Base-by-base conservation (phyloP, 768 basidiomycete species). In the Trametes villosa region DNA sequence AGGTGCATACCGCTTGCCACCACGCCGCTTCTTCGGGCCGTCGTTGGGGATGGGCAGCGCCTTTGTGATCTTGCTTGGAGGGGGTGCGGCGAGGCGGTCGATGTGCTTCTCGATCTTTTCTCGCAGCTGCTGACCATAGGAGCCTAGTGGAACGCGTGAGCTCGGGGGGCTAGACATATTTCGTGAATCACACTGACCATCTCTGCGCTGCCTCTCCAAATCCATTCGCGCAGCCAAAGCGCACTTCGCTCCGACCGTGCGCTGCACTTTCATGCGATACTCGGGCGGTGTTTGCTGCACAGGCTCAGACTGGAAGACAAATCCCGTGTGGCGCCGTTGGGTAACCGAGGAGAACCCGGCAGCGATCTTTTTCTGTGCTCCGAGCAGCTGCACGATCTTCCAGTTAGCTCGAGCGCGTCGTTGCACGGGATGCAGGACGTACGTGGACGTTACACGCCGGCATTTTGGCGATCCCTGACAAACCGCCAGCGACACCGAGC, bases 391-490 rank as follows among this genome's bases (percentile, higher is more conserved):
- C 17, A 22, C 48, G 15, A 51, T 36, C 29, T 22, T 12, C 40
- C 27, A 18, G 18, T 17, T 38, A 9, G 12, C 24, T 42, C 38
- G 36, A 38, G 18, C 18, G 13, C 4, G 15, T 7, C 6, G 6
- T 17, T 18, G 18, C 15, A 38, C 6, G 13, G 36, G n/a, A 12
- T 22, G n/a, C 26, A 30, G 45, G 42, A 22, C 18, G 78, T 69
- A 96, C 94, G 77, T 94, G 90, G 61, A 96, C 92, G 74, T 98
- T 98, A 74, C 94, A 95, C 8, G 92, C 80, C 13, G 97, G 97
- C 86, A 97, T 95, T 74, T 96, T 95, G 44, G 91, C 90, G 34
- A 98, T 83, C 0, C 91, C 93, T 42, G 82, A 83, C 26, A 99
- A 82, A 58, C 97, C 97, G 57, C 97, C 97, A 40, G 97, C 95